These are phyloP conservation scores for Clonostachys sp. DNA, from an alignment of 2,329 filamentous ascomycete species.

Conservation along the genomic window DNA sequence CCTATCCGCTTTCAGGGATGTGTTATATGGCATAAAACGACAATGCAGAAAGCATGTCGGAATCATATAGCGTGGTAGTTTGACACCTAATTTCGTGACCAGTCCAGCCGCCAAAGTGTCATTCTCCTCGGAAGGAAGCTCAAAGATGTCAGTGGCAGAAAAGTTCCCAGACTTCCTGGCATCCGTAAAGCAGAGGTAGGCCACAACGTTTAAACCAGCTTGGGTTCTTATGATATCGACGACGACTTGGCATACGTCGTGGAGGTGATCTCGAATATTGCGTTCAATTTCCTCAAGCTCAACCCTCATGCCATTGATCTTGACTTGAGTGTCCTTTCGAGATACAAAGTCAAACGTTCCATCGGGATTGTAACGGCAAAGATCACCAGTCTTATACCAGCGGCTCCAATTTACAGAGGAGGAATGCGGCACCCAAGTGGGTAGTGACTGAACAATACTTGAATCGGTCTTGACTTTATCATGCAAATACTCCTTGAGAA, in stretches of 20 bases:
- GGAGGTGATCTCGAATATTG: not conserved
- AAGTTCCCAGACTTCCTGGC: not conserved
- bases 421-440: slow-evolving; percentile 14
- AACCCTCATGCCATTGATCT: slow-evolving; percentile 1
- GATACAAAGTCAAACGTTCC: not conserved
- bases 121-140: slow-evolving; percentile 5
- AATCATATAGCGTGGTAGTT: slow-evolving; percentile 9
- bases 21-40: slow-evolving; percentile 4
- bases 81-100: not conserved
- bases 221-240: slow-evolving; percentile 1
- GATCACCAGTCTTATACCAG: not conserved
- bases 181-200: slow-evolving; percentile 1
- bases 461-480: slow-evolving; percentile 15
- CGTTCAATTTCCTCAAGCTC: slow-evolving; percentile 1
- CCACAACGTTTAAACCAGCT: not conserved
- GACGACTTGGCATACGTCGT: not conserved
- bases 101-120: not conserved
- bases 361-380: slow-evolving; percentile 1
- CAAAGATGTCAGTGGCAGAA: slow-evolving; percentile 4
- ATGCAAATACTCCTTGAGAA: slow-evolving; percentile 44
- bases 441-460: not conserved
- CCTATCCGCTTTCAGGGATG: slow-evolving; percentile 6
- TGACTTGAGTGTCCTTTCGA: slow-evolving; percentile 2
- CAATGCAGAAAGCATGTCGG: slow-evolving; percentile 6
- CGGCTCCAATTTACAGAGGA: not conserved